Evolutionary conservation across 305 asterid species (phyloP), one percentile per base, ranked within the genome.

Genomic region (Lippia alba): DNA sequence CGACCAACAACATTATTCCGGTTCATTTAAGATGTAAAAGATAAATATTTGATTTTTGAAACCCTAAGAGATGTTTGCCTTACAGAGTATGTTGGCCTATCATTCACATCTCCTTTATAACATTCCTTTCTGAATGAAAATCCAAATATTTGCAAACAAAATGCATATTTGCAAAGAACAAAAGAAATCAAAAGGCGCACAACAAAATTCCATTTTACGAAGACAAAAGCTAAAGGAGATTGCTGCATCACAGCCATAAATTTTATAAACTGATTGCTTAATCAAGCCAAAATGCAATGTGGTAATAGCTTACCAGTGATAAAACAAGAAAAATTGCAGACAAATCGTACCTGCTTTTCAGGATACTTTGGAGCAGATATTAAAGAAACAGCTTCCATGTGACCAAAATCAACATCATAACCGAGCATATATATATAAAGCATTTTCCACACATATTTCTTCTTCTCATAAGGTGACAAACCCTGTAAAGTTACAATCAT

Each of bases 301-400:
- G 46, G 20, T 15, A 56, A 8, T 16, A 44, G 17, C 8, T 12
- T 55, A 11, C 51, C 9, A 16, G 14, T 39, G 41, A 66, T 61
- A 7, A 12, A 51, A 45, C 40, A 64, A 49, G 12, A 44, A n/a
- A 57, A 34, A 72, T 10, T 6, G 63, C 40, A 44, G 17, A 36
- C 5, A 39, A 70, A 7, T 39, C 44, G 30, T 78, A 92, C 99
- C 99, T 95, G 99, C 82, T 95, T 95, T 84, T 95, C 99, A 71
- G 99, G 98, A 79, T 95, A 95, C 82, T 92, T 95, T 19, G 99
- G 99, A 75, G 99, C 98, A 69, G 99, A 95, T 78, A 95, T 87
- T 77, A 95, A 81, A 69, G 99, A 95, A 80, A 95, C 98, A 63
- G 99, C 98, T 83, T 95, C 99, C 99, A 92, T 92, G 83, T 95